Conservation (phyloP, 148 eudicot genomes). For the Silene conica region DNA sequence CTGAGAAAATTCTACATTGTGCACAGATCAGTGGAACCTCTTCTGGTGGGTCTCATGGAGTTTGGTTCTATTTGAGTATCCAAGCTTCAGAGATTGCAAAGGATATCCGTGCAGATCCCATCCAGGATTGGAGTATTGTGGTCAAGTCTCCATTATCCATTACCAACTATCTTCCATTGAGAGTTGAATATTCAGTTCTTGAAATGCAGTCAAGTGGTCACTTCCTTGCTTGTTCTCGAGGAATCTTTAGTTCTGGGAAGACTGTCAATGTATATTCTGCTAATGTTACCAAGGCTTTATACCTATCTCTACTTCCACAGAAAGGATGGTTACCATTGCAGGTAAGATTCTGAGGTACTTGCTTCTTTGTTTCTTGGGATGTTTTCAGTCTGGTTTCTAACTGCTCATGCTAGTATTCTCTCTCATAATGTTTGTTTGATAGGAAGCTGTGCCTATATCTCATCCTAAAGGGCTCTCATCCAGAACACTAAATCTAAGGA, state of each 20-base stretch:
- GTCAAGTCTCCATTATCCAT: constrained; percentile 75
- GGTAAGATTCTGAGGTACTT: constrained; percentile 36
- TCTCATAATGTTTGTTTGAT: constrained; percentile 14
- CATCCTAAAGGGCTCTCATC: constrained; percentile 55
- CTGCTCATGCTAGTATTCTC: constrained; percentile 13
- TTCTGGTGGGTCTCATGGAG: constrained; percentile 47
- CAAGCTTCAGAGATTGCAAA: constrained; percentile 86
- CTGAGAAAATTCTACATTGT: constrained; percentile 66
- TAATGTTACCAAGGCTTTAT: constrained; percentile 71
- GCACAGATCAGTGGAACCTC: constrained; percentile 57
- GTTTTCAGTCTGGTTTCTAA: not conserved
- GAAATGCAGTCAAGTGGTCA: constrained; percentile 83
- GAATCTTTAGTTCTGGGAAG: constrained; percentile 73
- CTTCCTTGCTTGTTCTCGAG: constrained; percentile 67
- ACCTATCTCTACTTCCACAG: constrained; percentile 80
- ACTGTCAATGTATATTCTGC: constrained; percentile 68
- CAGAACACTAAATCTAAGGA: constrained; percentile 55
- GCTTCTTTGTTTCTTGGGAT: constrained; percentile 13
- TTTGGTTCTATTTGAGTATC: constrained; percentile 77
- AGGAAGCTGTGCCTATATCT: constrained; percentile 90
- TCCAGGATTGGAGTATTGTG: constrained; percentile 87
- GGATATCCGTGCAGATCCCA: constrained; percentile 77
- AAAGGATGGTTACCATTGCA: constrained; percentile 89
- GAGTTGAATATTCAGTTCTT: constrained; percentile 79
- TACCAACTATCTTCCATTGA: constrained; percentile 78